Conservation (phyloP, 2,329 filamentous ascomycete genomes). For the Capronia coronata region DNA sequence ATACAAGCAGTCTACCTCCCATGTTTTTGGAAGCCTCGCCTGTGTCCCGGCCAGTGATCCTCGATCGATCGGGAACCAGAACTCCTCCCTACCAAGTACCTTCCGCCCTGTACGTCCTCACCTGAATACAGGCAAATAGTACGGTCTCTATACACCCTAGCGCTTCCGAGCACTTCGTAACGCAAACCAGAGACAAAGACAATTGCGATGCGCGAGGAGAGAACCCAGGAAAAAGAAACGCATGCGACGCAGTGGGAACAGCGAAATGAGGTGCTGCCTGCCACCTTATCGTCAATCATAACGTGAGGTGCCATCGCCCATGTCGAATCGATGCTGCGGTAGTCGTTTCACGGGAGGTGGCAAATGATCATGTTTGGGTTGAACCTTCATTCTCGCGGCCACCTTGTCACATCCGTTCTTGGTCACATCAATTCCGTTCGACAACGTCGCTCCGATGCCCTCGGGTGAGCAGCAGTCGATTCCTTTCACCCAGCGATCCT, state of each 20-base stretch:
- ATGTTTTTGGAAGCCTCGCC: background rate
- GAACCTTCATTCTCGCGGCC: slow-evolving; percentile 29
- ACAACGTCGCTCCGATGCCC: slow-evolving; percentile 52
- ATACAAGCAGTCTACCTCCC: background rate
- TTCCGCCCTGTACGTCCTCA: background rate
- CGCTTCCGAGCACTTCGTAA: slow-evolving; percentile 27
- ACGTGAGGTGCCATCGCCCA: slow-evolving; percentile 28
- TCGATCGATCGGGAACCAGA: background rate
- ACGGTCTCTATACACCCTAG: slow-evolving; percentile 9
- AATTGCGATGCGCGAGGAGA: background rate
- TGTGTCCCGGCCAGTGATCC: background rate
- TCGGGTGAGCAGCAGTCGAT: slow-evolving; percentile 75
- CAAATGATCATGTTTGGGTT: slow-evolving; percentile 33
- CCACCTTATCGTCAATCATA: slow-evolving; percentile 23
- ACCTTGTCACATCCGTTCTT: slow-evolving; percentile 28
- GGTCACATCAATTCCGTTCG: slow-evolving; percentile 28
- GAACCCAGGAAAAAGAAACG: background rate
- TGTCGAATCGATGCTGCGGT: slow-evolving; percentile 30
- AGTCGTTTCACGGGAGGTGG: slow-evolving; percentile 31
- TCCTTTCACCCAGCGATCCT: slow-evolving; percentile 64
- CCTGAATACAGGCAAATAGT: background rate
- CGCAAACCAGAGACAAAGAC: slow-evolving; percentile 12
- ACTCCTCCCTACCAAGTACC: background rate
- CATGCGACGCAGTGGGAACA: background rate
- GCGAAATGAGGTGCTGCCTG: too few species aligned